These are phyloP conservation scores for Gaultheria prostrata DNA, from an alignment of 148 eudicot genomes.

Conservation along the genomic window DNA sequence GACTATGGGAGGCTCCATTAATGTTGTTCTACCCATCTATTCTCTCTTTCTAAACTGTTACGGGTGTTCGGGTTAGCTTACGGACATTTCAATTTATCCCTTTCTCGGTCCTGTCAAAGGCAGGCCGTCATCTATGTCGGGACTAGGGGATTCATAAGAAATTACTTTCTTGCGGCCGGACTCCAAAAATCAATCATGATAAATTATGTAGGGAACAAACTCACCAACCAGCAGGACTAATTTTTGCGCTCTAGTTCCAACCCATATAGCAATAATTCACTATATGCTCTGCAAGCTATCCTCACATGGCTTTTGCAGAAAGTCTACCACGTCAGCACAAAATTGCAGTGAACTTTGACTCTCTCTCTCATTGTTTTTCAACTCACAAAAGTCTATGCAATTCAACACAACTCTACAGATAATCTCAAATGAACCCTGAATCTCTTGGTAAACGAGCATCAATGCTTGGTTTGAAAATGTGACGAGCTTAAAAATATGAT, in stretches of 20 bases:
- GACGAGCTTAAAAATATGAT: not conserved
- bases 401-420: not conserved
- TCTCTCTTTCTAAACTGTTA: too few relatives aligned
- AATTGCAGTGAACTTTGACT: not conserved
- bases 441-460: not conserved
- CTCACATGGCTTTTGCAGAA: slow-evolving; percentile 13
- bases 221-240: too few relatives aligned
- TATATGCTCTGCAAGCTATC: not conserved
- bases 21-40: not conserved
- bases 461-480: not conserved
- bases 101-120: too few relatives aligned
- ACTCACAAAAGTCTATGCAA: not conserved
- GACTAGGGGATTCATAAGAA: too few relatives aligned
- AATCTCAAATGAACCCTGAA: not conserved
- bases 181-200: too few relatives aligned
- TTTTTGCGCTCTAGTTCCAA: too few relatives aligned
- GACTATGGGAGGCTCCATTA: not conserved
- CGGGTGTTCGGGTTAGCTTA: too few relatives aligned
- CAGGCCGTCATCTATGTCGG: too few relatives aligned
- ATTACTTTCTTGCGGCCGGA: too few relatives aligned
- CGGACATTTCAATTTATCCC: too few relatives aligned
- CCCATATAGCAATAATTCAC: slow-evolving; percentile 8
- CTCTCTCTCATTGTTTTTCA: not conserved
- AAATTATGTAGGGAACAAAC: too few relatives aligned
- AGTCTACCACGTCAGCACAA: not conserved